phyloP scores from a whole-genome alignment of 176 grass and related monocot species.

The Alloteropsis semialata region DNA sequence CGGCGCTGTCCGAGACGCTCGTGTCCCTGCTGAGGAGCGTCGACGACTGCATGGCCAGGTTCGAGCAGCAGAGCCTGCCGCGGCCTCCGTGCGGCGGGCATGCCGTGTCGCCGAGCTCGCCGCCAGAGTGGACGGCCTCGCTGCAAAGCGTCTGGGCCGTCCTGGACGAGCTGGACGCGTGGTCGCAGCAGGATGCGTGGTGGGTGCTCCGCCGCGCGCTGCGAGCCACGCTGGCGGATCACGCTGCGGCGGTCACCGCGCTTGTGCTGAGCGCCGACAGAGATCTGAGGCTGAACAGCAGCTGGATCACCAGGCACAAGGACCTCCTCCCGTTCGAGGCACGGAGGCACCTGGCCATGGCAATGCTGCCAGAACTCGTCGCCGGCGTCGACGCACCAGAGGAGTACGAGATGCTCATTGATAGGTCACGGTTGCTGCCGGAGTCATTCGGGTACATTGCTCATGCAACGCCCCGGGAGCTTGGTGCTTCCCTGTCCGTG shows the following conservation, averaged over 20 bases:
- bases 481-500: conserved; percentile 35
- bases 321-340: conserved; percentile 42
- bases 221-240: conserved; percentile 3
- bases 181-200: conserved; percentile 25
- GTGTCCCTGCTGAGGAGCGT: background rate
- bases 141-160: background rate
- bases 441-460: conserved; percentile 46
- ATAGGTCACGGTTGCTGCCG: conserved; percentile 35
- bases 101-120: background rate
- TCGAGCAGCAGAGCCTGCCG: background rate
- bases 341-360: conserved; percentile 46
- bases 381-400: too few relatives aligned
- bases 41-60: background rate
- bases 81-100: too few relatives aligned
- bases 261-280: conserved; percentile 33
- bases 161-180: conserved; percentile 33
- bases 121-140: background rate
- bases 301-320: conserved; percentile 51
- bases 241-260: background rate
- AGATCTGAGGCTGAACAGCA: background rate
- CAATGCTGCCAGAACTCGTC: conserved; percentile 37
- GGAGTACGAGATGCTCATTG: conserved; percentile 47
- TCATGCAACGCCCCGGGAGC: background rate
- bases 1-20: background rate
- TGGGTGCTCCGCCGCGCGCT: background rate